These are phyloP conservation scores for Jimgerdemannia flammicorona DNA, from an alignment of 192 early-diverging fungal species.

Conservation along the genomic window DNA sequence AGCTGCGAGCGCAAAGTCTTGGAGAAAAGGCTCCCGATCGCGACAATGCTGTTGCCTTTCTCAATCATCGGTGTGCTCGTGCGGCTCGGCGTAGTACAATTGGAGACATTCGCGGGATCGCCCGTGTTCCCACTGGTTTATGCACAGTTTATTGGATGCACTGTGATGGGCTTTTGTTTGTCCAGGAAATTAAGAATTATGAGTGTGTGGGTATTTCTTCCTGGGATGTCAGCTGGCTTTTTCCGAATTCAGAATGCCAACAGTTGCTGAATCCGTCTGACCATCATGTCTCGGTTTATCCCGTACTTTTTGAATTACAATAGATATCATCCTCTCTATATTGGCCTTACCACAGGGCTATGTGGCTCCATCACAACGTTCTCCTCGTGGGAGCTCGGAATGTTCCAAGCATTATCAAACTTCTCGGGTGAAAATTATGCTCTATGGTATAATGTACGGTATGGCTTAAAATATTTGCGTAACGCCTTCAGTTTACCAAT, in stretches of 20 bases:
- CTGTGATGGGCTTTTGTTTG: conserved; percentile 50
- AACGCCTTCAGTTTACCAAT: no score
- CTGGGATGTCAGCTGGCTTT: conserved; percentile 4
- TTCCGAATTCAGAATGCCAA: no score
- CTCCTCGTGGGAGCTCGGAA: conserved; percentile 69
- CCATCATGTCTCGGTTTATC: no score
- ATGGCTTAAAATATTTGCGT: no score
- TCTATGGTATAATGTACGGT: conserved; percentile 35
- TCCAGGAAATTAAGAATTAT: conserved; percentile 18
- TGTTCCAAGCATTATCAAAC: conserved; percentile 45
- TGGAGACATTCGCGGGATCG: conserved; percentile 52
- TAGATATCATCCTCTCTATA: conserved; percentile 42
- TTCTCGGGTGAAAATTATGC: conserved; percentile 12
- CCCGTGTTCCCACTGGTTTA: conserved; percentile 61
- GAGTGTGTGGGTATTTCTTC: conserved; percentile 24
- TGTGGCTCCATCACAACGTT: conserved; percentile 85
- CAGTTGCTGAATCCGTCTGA: no score
- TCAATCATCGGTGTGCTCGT: conserved; percentile 65
- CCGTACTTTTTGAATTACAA: no score
- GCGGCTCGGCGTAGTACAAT: conserved; percentile 47
- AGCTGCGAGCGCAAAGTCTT: neutral
- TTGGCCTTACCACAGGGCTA: conserved; percentile 62
- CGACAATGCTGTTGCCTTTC: neutral
- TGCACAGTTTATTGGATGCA: conserved; percentile 69
- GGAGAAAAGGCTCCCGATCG: neutral